Percentiles rank a stretch among this genome's conserved stretches.
Conservation (phyloP, 2,329 filamentous ascomycete genomes). For the Claviceps quebecensis region DNA sequence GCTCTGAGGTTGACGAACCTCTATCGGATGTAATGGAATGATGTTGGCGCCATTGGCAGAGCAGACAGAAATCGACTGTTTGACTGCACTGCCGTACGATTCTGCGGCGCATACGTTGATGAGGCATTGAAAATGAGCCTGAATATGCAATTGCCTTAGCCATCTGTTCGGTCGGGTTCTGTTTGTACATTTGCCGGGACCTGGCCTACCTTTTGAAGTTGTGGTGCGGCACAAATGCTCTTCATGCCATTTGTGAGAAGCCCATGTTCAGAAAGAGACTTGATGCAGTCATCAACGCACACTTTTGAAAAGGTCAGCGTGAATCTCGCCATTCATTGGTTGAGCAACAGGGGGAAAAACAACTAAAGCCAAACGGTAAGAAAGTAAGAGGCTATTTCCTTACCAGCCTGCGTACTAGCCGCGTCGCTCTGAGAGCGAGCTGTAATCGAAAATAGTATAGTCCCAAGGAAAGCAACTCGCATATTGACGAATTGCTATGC, state of each 20-base stretch:
- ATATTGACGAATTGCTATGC: constrained; percentile 9
- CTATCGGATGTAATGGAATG: constrained; percentile 17
- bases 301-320: constrained; percentile 4
- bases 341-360: background rate
- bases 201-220: constrained; percentile 5
- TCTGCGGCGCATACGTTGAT: constrained; percentile 13
- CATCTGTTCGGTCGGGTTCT: background rate
- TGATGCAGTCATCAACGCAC: constrained; percentile 11
- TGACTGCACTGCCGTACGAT: constrained; percentile 18
- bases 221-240: constrained; percentile 7
- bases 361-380: background rate
- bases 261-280: constrained; percentile 8
- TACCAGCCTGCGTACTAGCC: background rate
- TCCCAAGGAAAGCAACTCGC: constrained; percentile 8
- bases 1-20: constrained; percentile 8
- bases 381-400: background rate
- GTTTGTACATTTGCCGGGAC: background rate
- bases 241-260: constrained; percentile 6
- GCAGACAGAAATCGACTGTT: constrained; percentile 14
- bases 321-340: background rate
- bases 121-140: constrained; percentile 21
- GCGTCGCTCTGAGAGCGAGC: constrained; percentile 1
- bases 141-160: constrained; percentile 4
- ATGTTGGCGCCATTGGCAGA: constrained; percentile 14
- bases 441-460: constrained; percentile 8